phyloP scores from a whole-genome alignment of 495 filamentous ascomycete species.

The Penicillium ochrochloron region DNA sequence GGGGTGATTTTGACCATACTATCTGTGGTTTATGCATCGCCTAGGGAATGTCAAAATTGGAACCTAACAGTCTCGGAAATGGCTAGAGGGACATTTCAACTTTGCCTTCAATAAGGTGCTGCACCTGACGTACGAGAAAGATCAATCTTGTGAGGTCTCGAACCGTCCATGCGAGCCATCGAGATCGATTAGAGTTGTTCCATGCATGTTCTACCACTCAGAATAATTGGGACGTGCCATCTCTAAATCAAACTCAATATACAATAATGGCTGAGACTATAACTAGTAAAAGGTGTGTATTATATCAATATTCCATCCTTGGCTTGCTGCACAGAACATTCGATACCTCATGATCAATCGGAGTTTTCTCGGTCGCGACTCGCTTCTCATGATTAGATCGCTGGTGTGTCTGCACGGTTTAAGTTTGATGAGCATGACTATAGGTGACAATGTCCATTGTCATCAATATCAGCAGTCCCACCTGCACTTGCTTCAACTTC shows the following conservation, averaged over 20 bases:
- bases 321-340: not conserved
- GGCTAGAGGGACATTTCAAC: not conserved
- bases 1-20: not conserved
- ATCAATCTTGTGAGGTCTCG: not conserved
- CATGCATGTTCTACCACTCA: not conserved
- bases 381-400: not conserved
- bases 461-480: not conserved
- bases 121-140: not conserved
- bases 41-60: not conserved
- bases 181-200: not conserved
- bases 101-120: not conserved
- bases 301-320: not conserved
- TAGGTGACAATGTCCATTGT: not conserved
- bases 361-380: not conserved
- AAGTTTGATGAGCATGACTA: not conserved
- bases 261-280: not conserved
- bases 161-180: not conserved
- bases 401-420: not conserved
- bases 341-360: not conserved
- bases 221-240: not conserved
- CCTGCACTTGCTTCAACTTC: not conserved
- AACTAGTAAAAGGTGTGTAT: not conserved
- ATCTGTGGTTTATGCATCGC: not conserved
- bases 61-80: not conserved
- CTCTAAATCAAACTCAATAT: not conserved